phyloP scores from a whole-genome alignment of 345 rosid species.

The Corchorus capsularis region DNA sequence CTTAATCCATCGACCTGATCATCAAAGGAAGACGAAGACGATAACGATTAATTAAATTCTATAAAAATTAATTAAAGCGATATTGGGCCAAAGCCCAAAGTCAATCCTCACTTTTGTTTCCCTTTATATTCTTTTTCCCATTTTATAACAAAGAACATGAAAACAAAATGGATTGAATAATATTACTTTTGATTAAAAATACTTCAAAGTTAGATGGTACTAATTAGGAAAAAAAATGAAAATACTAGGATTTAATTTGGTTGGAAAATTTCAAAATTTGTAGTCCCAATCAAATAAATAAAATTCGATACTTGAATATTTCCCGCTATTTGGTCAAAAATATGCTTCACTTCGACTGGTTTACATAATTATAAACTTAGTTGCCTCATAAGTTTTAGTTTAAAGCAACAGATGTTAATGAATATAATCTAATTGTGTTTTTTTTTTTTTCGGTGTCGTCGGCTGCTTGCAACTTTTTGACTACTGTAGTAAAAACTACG shows the following conservation, averaged over 20 bases:
- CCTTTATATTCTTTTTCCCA: not conserved
- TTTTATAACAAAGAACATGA: not conserved
- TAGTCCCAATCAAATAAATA: not conserved
- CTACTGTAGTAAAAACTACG: not conserved
- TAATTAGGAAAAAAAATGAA: no score
- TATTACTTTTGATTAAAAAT: not conserved
- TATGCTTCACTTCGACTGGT: slow-evolving; percentile 14
- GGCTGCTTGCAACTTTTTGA: not conserved
- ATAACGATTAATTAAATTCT: no score
- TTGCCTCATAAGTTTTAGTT: not conserved
- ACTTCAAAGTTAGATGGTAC: not conserved
- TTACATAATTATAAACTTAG: not conserved
- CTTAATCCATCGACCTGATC: not conserved
- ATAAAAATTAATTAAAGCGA: not conserved
- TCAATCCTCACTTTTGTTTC: not conserved
- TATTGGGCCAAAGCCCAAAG: not conserved
- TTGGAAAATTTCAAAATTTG: not conserved
- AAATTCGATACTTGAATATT: not conserved
- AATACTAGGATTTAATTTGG: no score
- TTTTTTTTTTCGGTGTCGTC: not conserved
- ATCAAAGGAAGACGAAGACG: not conserved
- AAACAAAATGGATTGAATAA: not conserved
- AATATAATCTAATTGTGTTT: not conserved
- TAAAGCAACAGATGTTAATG: not conserved
- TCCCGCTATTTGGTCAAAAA: not conserved